Evolutionary conservation across 2,329 filamentous ascomycete genomes (phyloP).

Genomic region (Exophiala xenobiotica): DNA sequence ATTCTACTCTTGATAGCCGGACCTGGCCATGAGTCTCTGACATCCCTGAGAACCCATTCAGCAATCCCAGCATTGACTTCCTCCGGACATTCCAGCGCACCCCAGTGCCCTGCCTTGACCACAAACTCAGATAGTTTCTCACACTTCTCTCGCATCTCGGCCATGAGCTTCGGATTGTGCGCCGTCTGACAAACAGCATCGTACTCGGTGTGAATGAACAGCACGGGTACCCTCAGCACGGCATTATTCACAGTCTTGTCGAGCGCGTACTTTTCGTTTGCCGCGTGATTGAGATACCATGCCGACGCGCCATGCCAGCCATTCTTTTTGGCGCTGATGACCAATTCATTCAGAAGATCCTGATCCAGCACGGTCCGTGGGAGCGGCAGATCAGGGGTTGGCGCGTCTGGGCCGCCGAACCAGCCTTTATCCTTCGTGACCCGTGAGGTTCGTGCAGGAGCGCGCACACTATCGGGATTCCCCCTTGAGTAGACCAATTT

Average conservation of each 20-base stretch:
- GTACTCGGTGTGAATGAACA: slow-evolving; percentile 12
- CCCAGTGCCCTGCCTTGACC: slow-evolving; percentile 66
- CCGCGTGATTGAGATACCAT: slow-evolving; percentile 46
- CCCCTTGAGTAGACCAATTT: slow-evolving; percentile 4
- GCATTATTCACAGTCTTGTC: slow-evolving; percentile 38
- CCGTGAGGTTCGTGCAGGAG: background rate
- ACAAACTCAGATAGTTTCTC: background rate
- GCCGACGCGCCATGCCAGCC: slow-evolving; percentile 41
- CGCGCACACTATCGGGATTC: background rate
- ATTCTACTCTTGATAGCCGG: background rate
- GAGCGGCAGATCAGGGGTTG: slow-evolving; percentile 1
- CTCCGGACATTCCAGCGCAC: slow-evolving; percentile 67
- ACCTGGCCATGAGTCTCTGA: slow-evolving; percentile 1
- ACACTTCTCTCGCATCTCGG: slow-evolving; percentile 1
- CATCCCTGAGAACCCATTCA: slow-evolving; percentile 1
- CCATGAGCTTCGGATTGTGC: slow-evolving; percentile 4
- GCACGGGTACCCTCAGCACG: slow-evolving; percentile 3
- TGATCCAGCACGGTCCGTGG: slow-evolving; percentile 6
- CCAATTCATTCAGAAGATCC: background rate
- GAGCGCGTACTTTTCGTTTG: slow-evolving; percentile 42
- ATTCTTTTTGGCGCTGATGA: slow-evolving; percentile 38
- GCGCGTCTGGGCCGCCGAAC: slow-evolving; percentile 2
- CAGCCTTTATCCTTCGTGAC: slow-evolving; percentile 31
- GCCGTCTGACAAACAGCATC: slow-evolving; percentile 9
- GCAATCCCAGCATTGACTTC: slow-evolving; percentile 59